Base-by-base conservation (phyloP, 2,329 filamentous ascomycete genomes). In the Paraconiothyrium brasiliense region DNA sequence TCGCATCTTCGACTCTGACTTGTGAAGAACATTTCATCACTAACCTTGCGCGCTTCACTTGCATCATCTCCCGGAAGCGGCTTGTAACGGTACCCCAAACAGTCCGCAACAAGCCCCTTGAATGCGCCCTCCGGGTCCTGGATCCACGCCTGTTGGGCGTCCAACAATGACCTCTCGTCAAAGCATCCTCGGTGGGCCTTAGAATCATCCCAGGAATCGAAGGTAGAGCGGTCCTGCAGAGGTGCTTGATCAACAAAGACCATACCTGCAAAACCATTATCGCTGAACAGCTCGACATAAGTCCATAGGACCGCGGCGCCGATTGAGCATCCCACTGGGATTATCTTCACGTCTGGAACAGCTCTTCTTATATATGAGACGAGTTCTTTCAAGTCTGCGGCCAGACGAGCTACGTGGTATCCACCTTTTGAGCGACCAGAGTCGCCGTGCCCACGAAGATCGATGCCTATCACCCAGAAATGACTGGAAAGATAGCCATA, bases 191-290 rank as follows among this genome's bases (percentile, higher is more conserved):
- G 54, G 30, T 56, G 54, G 11, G 54, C 54, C 27, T 56, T 56
- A 2, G 41, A 56, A 6, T 56, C 54, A 35, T 56, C 54, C 54
- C 54, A 56, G 20, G n/a, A 32, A 20, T 47, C 54, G 16, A 56
- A 47, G 4, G 43, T 16, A 16, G 54, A 56, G 13, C 54, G 54
- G 27, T 56, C 54, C 32, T 56, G 54, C 41, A 56, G 41, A 8
- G 54, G 54, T 37, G 54, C 54, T 30, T 56, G 54, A 24, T 56
- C 54, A 10, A 56, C 54, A 47, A 56, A 56, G 14, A 56, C 54
- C 54, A 56, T 56, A 2, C 54, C 54, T 13, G 41, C 13, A 41
- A 56, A 56, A 7, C 37, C 54, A 14, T n/a, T 13, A 24, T 56
- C 54, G 30, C 54, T 47, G 54, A 56, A 56, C 1, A 56, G 43